Percentiles rank a stretch among this genome's conserved stretches.
phyloP scores from a whole-genome alignment of 371 early-diverging fungal species.

The Mucor velutinosus region DNA sequence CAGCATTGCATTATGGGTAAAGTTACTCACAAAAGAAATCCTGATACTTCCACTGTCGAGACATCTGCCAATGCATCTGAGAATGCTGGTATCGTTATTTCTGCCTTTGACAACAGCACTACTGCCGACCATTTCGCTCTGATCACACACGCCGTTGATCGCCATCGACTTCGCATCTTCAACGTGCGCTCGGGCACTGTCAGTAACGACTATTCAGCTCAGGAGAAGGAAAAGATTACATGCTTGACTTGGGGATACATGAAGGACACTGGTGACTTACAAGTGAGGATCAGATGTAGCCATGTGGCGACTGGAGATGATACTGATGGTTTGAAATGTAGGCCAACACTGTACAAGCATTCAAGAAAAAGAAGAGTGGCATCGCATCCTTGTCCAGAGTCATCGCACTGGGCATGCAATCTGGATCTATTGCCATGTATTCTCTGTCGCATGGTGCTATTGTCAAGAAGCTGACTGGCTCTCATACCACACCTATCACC shows the following conservation, averaged over 20 bases:
- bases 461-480: constrained; percentile 51
- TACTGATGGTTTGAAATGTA: neutral
- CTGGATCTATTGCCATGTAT: constrained; percentile 66
- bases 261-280: constrained; percentile 44
- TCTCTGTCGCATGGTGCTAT: constrained; percentile 68
- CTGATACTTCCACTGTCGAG: constrained; percentile 31
- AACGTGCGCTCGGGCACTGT: constrained; percentile 69
- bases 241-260: constrained; percentile 68
- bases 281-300: constrained; percentile 16
- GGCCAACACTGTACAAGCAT: constrained; percentile 33
- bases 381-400: constrained; percentile 43
- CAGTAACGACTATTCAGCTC: constrained; percentile 61
- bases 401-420: constrained; percentile 67
- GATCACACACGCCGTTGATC: constrained; percentile 71
- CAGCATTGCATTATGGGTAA: constrained; percentile 29
- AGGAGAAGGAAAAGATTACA: constrained; percentile 63
- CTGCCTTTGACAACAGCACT: constrained; percentile 58
- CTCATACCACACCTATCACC: constrained; percentile 66
- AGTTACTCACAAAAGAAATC: constrained; percentile 28
- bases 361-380: constrained; percentile 56
- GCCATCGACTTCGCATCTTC: constrained; percentile 71
- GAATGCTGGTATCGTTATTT: constrained; percentile 51
- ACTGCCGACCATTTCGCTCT: constrained; percentile 67
- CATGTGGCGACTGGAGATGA: neutral
- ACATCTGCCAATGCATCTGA: constrained; percentile 31